Conservation (phyloP, 805 yeast genomes). For the Yarrowia porcina region DNA sequence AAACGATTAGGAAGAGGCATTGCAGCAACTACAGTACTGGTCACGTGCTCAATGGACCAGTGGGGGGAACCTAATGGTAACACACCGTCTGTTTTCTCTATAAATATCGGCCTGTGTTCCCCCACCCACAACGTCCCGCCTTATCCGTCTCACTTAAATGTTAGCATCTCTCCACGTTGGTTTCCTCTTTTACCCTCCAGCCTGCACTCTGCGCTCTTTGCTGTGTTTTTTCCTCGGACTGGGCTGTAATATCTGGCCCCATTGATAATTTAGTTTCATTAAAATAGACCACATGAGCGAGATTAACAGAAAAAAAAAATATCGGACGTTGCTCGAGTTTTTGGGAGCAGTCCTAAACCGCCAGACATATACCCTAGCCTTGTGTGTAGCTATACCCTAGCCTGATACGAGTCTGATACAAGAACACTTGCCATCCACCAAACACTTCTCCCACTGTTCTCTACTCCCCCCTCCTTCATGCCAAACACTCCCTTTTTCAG, state of each 20-base stretch:
- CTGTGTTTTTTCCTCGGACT: constrained; percentile 6
- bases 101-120: no score
- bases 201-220: background rate
- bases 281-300: constrained; percentile 6
- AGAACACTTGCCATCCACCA: no score
- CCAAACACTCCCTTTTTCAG: background rate
- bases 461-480: background rate
- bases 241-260: constrained; percentile 8
- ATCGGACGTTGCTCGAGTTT: background rate
- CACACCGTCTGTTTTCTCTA: no score
- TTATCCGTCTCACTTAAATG: no score
- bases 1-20: no score
- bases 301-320: background rate
- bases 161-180: background rate
- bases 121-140: no score
- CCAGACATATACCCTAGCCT: no score
- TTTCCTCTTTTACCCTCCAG: background rate
- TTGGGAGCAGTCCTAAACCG: background rate
- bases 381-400: no score
- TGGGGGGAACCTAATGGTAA: no score
- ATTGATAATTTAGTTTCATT: background rate
- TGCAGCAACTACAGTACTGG: no score
- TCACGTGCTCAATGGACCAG: no score
- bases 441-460: background rate
- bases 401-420: no score